phyloP scores from a whole-genome alignment of 768 basidiomycete genomes.

The Russula earlei region DNA sequence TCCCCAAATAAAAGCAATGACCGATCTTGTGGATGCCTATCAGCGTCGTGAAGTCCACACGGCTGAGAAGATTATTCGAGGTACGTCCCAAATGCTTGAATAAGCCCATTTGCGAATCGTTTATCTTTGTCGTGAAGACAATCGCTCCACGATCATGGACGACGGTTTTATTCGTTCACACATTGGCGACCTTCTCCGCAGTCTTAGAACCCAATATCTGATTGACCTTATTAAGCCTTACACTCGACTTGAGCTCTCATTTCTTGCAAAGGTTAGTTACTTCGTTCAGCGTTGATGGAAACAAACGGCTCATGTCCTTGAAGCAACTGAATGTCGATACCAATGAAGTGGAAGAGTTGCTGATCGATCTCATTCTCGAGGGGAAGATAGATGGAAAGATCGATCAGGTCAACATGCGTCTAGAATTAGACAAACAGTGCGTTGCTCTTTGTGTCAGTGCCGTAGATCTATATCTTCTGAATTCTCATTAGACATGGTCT shows the following conservation, averaged over 20 bases:
- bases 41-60: slow-evolving; percentile 92
- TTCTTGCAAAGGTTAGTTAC: slow-evolving; percentile 72
- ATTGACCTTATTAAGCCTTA: slow-evolving; percentile 98
- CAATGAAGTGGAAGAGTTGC: slow-evolving; percentile 86
- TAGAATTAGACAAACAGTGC: slow-evolving; percentile 84
- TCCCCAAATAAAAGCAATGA: slow-evolving; percentile 97
- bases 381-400: slow-evolving; percentile 96
- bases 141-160: slow-evolving; percentile 91
- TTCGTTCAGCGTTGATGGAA: not conserved
- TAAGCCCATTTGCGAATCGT: not conserved
- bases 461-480: slow-evolving; percentile 14
- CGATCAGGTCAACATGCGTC: slow-evolving; percentile 89
- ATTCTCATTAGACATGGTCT: slow-evolving; percentile 56
- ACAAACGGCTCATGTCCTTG: not conserved
- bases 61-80: slow-evolving; percentile 92
- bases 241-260: slow-evolving; percentile 84
- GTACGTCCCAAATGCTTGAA: slow-evolving; percentile 30
- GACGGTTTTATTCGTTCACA: slow-evolving; percentile 92
- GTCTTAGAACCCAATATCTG: slow-evolving; percentile 90
- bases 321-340: slow-evolving; percentile 95
- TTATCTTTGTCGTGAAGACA: slow-evolving; percentile 43
- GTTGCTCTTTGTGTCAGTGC: slow-evolving; percentile 22
- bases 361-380: slow-evolving; percentile 89
- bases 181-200: slow-evolving; percentile 92
- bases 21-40: slow-evolving; percentile 92